A percentile compares a stretch with the other conserved stretches of the same genome.
Evolutionary conservation across 768 basidiomycete species (phyloP).

Genomic region (Boletus eberwhitei): DNA sequence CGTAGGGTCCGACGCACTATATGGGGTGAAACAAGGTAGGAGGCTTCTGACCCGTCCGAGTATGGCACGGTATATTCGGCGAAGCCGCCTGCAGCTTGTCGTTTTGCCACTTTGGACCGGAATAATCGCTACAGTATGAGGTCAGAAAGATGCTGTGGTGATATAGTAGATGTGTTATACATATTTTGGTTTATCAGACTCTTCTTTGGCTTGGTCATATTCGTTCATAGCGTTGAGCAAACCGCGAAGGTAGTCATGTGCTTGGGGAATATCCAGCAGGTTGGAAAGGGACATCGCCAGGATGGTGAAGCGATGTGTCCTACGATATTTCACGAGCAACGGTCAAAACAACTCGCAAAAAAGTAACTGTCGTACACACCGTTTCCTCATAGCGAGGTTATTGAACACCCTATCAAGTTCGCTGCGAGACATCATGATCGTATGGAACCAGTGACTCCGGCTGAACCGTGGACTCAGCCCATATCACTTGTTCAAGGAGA

Average conservation of each 20-base stretch:
- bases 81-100: conserved; percentile 47
- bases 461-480: conserved; percentile 35
- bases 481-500: background rate
- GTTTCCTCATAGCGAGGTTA: conserved; percentile 73
- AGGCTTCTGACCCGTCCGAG: conserved; percentile 56
- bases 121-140: conserved; percentile 48
- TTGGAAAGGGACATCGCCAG: conserved; percentile 85
- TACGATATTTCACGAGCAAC: conserved; percentile 29
- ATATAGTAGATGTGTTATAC: conserved; percentile 34
- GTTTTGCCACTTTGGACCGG: conserved; percentile 54
- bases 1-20: conserved; percentile 48
- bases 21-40: conserved; percentile 71
- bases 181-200: conserved; percentile 61
- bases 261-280: conserved; percentile 75
- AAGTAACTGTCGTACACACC: conserved; percentile 41
- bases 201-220: conserved; percentile 67
- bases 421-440: conserved; percentile 68
- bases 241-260: conserved; percentile 75
- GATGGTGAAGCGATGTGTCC: conserved; percentile 78
- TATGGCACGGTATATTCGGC: conserved; percentile 62
- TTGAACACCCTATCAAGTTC: conserved; percentile 77
- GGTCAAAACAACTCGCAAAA: background rate
- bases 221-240: conserved; percentile 69
- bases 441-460: conserved; percentile 85
- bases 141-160: conserved; percentile 6